Evolutionary conservation across 257 asterid genomes (phyloP), one percentile per base, ranked within the genome.

Genomic region (Catharanthus roseus): DNA sequence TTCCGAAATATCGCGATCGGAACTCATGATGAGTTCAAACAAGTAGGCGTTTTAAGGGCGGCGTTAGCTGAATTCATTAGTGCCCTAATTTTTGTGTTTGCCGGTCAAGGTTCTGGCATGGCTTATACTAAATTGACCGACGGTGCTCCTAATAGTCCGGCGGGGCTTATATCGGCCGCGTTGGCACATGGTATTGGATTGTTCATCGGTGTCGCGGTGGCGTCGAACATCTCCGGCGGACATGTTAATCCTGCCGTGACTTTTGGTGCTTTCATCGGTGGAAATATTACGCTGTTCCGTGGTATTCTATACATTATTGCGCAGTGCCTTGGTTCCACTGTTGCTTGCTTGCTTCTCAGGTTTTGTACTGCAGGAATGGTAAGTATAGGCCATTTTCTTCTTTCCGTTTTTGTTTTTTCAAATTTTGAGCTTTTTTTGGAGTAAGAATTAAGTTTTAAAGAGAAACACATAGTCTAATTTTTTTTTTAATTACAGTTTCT

Each of bases 231-330:
- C 67, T 88, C 95, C 74, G 90, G 91, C 69, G 95, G 95, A 61
- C 95, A 88, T 42, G 91, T 88, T 39, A 88, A 87, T 78, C 93
- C 93, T 9, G 93, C 93, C 64, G 93, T 87, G 12, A 87, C 93
- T 0, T 74, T 87, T 47, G 91, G 91, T 49, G 71, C 88, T 34
- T 88, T 88, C 45, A 76, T 88, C 7, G 95, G 95, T 38, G 95
- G 95, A 2, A 78, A 86, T 76, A 77, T 88, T 67, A 77, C 86
- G 9, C 74, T 88, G n/a, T 71, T 88, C 81, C 87, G 95, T 9
- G 87, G 87, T 11, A 41, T 88, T 38, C 85, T 88, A 11, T 88
- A 88, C 82, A 72, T 86, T 65, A 80, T 88, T 19, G 91, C 84
- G 21, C 95, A 88, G 82, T 44, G 85, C 64, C 80, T 88, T 4